Evolutionary conservation across 164 flowering plant species (phyloP).

Genomic region (Annona squamosa): DNA sequence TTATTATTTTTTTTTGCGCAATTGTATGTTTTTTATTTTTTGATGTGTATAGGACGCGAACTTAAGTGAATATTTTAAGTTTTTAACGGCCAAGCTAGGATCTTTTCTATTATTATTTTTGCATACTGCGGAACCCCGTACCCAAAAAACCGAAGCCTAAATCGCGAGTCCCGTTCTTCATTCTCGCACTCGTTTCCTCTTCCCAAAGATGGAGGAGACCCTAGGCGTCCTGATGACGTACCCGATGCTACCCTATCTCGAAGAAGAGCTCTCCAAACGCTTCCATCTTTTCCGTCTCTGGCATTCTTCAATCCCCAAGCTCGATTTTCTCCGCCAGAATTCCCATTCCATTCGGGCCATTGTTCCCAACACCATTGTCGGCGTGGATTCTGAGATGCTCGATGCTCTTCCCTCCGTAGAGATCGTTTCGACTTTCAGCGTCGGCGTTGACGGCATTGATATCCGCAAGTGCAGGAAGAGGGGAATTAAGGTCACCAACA

Average conservation of each 20-base stretch:
- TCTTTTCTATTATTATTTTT: neutral
- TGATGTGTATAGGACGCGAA: no score
- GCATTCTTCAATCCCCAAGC: conserved; percentile 20
- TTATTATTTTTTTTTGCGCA: no score
- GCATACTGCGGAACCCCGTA: neutral
- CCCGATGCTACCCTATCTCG: conserved; percentile 53
- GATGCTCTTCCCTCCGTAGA: conserved; percentile 69
- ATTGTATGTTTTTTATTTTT: no score
- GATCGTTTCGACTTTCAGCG: conserved; percentile 68
- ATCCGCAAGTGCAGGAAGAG: conserved; percentile 61
- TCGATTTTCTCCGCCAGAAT: conserved; percentile 30
- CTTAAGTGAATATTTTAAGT: no score
- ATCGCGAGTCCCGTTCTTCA: neutral
- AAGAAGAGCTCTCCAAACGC: conserved; percentile 50
- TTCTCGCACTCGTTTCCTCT: neutral
- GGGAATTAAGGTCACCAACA: conserved; percentile 80
- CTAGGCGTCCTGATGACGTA: conserved; percentile 56
- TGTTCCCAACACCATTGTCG: conserved; percentile 51
- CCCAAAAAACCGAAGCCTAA: conserved; percentile 1
- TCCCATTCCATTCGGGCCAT: conserved; percentile 51
- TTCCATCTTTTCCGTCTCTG: conserved; percentile 59
- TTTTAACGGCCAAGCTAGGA: no score
- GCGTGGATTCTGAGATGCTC: conserved; percentile 58
- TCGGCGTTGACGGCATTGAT: conserved; percentile 80
- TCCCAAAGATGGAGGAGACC: conserved; percentile 54